Percentiles rank a stretch among this genome's conserved stretches.
These are phyloP conservation scores for Didymella glomerata DNA, from an alignment of 2,329 filamentous ascomycete genomes.

Conservation along the genomic window DNA sequence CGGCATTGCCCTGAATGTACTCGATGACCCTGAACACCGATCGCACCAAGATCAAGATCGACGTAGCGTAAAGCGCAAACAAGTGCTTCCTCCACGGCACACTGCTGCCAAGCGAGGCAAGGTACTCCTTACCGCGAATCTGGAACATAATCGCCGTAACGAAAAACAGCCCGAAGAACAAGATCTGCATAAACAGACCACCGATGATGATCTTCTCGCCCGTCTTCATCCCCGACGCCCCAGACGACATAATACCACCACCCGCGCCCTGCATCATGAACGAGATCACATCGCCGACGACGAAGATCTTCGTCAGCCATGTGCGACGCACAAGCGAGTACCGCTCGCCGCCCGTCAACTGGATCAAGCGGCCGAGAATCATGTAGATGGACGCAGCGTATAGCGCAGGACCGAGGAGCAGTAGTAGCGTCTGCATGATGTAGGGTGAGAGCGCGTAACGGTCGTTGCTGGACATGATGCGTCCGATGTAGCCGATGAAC, in stretches of 20 bases:
- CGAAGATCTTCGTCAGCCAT: conserved; percentile 58
- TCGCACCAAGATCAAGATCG: conserved; percentile 59
- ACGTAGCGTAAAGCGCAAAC: conserved; percentile 54
- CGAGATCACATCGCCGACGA: conserved; percentile 55
- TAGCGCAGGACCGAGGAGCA: conserved; percentile 57
- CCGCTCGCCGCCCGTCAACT: conserved; percentile 49
- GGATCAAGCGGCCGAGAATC: conserved; percentile 57
- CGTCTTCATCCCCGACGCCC: conserved; percentile 37
- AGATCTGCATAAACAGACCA: conserved; percentile 58
- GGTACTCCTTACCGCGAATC: conserved; percentile 12
- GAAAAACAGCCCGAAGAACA: conserved; percentile 60
- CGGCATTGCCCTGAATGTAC: conserved; percentile 56
- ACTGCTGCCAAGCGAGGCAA: not conserved
- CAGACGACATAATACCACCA: conserved; percentile 52
- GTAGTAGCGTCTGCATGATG: conserved; percentile 55
- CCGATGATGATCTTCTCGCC: conserved; percentile 57
- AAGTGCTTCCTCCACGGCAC: conserved; percentile 50
- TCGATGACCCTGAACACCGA: conserved; percentile 60
- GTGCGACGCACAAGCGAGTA: conserved; percentile 51
- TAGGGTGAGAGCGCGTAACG: conserved; percentile 47
- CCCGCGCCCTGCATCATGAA: conserved; percentile 53
- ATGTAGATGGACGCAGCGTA: conserved; percentile 61
- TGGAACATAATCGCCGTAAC: conserved; percentile 28
- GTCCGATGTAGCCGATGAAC: conserved; percentile 60
- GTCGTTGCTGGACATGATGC: conserved; percentile 52